phyloP scores from a whole-genome alignment of 192 early-diverging fungal species.

The Umbelopsis ramanniana region DNA sequence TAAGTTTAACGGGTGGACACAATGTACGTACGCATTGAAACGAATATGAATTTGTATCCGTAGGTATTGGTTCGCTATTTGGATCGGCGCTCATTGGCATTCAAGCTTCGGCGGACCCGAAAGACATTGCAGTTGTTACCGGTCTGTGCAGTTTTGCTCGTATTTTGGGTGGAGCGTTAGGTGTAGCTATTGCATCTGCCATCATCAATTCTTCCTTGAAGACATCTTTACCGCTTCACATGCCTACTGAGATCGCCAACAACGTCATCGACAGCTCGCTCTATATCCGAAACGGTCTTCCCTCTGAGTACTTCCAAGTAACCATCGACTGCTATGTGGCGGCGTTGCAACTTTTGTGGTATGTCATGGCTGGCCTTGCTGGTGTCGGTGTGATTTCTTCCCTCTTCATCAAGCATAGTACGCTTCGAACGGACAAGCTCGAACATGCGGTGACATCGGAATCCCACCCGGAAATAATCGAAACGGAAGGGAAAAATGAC shows the following conservation, averaged over 20 bases:
- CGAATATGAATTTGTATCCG: too few species aligned
- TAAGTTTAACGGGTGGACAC: too few species aligned
- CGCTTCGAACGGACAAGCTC: slow-evolving; percentile 3
- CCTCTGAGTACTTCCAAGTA: slow-evolving; percentile 16
- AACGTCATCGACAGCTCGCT: slow-evolving; percentile 24
- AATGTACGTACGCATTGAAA: too few species aligned
- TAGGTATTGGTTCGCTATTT: slow-evolving; percentile 33
- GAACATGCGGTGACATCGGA: too few species aligned
- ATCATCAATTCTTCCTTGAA: slow-evolving; percentile 37
- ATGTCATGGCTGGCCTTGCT: slow-evolving; percentile 26
- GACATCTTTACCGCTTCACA: slow-evolving; percentile 14
- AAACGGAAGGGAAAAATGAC: too few species aligned
- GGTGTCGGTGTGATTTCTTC: slow-evolving; percentile 28
- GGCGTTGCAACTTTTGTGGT: slow-evolving; percentile 32
- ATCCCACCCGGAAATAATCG: too few species aligned
- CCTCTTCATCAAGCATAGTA: slow-evolving; percentile 15
- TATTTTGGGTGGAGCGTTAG: slow-evolving; percentile 42
- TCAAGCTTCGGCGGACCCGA: slow-evolving; percentile 35
- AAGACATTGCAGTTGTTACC: slow-evolving; percentile 45
- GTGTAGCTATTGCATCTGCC: slow-evolving; percentile 35
- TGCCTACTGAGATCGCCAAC: slow-evolving; percentile 20
- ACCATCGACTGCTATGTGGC: slow-evolving; percentile 31
- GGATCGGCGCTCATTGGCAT: slow-evolving; percentile 39
- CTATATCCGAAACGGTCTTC: slow-evolving; percentile 30
- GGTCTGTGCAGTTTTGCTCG: slow-evolving; percentile 39